phyloP scores from a whole-genome alignment of 441 rosid species.

The Syzygium syzygioides region DNA sequence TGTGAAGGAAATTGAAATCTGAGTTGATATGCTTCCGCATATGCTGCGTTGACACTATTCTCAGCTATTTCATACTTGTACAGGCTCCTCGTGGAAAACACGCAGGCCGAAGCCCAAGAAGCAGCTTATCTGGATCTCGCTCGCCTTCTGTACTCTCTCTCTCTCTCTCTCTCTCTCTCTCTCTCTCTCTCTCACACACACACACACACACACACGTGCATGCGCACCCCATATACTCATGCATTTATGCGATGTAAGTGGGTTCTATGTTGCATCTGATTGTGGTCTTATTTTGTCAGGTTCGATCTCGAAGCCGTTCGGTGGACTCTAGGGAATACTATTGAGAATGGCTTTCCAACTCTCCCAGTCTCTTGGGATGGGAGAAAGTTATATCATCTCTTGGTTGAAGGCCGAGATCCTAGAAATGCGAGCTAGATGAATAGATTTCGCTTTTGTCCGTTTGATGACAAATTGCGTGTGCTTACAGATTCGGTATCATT shows the following conservation, averaged over 20 bases:
- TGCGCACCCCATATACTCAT: not conserved
- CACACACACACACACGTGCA: too few species aligned
- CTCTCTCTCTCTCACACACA: not conserved
- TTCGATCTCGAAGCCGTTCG: slow-evolving; percentile 27
- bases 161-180: not conserved
- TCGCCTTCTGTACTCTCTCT: slow-evolving; percentile 28
- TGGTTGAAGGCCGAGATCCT: not conserved
- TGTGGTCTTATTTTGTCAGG: slow-evolving; percentile 28
- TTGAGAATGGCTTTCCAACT: not conserved
- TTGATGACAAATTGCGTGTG: not conserved
- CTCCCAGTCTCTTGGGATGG: not conserved
- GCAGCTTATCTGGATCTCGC: slow-evolving; percentile 22
- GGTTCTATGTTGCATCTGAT: not conserved
- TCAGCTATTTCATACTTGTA: not conserved
- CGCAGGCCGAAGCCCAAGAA: slow-evolving; percentile 7
- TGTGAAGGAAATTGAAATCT: not conserved
- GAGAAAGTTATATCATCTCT: not conserved
- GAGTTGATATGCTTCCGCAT: not conserved
- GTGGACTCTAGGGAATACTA: slow-evolving; percentile 3
- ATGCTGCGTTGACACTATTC: not conserved
- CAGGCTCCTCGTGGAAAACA: slow-evolving; percentile 22
- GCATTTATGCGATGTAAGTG: not conserved
- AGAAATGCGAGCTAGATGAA: not conserved
- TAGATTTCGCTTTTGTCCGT: not conserved
- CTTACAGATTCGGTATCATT: not conserved